Evolutionary conservation across 768 basidiomycete genomes (phyloP).

Genomic region (Amanita polypyramis): DNA sequence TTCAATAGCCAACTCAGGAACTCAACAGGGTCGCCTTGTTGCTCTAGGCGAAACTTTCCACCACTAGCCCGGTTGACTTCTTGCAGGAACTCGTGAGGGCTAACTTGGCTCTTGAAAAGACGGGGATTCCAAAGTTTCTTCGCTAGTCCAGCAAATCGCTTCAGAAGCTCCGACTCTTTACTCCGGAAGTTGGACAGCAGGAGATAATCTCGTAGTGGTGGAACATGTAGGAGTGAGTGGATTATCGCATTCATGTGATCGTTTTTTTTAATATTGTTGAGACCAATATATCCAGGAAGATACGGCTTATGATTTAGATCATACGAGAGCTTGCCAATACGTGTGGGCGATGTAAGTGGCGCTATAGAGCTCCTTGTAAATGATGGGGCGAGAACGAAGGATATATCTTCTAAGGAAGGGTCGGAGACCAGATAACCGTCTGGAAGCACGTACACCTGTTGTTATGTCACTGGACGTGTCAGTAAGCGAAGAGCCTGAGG

Average conservation of each 20-base stretch:
- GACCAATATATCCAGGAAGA: slow-evolving; percentile 86
- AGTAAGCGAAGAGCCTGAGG: neutral
- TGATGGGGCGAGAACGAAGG: slow-evolving; percentile 80
- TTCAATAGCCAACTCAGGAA: slow-evolving; percentile 96
- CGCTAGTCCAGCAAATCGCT: slow-evolving; percentile 76
- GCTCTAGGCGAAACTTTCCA: slow-evolving; percentile 87
- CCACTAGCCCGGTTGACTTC: slow-evolving; percentile 86
- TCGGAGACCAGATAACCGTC: slow-evolving; percentile 96
- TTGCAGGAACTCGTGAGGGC: slow-evolving; percentile 97
- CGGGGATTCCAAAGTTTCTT: slow-evolving; percentile 96
- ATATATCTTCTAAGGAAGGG: slow-evolving; percentile 92
- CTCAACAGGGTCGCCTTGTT: slow-evolving; percentile 94
- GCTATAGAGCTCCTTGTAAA: slow-evolving; percentile 57
- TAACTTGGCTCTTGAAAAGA: slow-evolving; percentile 95
- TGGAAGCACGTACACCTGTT: slow-evolving; percentile 90
- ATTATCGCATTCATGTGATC: slow-evolving; percentile 98
- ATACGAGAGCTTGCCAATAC: slow-evolving; percentile 67
- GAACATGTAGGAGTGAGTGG: slow-evolving; percentile 84
- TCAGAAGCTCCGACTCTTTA: slow-evolving; percentile 80
- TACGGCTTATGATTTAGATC: slow-evolving; percentile 79
- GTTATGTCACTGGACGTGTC: slow-evolving; percentile 9
- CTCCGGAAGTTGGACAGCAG: slow-evolving; percentile 64
- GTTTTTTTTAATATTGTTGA: slow-evolving; percentile 96
- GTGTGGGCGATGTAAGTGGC: slow-evolving; percentile 44
- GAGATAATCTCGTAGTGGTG: slow-evolving; percentile 81